A percentile compares a stretch with the other conserved stretches of the same genome.
These are phyloP conservation scores for Beauveria sp. DNA, from an alignment of 2,329 filamentous ascomycete species.

Conservation along the genomic window DNA sequence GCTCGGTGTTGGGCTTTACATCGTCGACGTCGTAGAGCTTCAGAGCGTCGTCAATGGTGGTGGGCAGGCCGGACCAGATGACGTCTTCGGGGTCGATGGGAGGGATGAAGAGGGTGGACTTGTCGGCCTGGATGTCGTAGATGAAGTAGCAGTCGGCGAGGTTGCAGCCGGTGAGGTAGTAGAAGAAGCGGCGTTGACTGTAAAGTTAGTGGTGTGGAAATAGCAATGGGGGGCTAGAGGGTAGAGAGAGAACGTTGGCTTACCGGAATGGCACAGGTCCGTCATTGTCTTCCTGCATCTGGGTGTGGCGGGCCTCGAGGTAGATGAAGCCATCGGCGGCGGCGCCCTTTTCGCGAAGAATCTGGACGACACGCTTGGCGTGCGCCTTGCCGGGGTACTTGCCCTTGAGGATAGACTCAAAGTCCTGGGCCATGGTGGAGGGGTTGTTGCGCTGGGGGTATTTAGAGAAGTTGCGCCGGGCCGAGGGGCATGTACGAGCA, in stretches of 20 bases:
- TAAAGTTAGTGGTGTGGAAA: background rate
- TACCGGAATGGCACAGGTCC: conserved; percentile 73
- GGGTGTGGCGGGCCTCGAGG: conserved; percentile 75
- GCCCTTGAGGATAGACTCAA: conserved; percentile 47
- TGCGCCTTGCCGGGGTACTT: conserved; percentile 83
- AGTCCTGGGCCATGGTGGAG: conserved; percentile 32
- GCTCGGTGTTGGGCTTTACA: conserved; percentile 62
- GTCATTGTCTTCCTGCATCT: conserved; percentile 84
- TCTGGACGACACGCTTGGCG: conserved; percentile 72
- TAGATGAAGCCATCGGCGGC: conserved; percentile 68
- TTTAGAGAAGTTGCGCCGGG: background rate
- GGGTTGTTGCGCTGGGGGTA: background rate
- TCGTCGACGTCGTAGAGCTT: conserved; percentile 74
- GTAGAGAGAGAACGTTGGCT: background rate
- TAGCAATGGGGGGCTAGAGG: background rate
- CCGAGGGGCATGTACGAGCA: background rate
- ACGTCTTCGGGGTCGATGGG: conserved; percentile 81
- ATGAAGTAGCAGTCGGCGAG: conserved; percentile 72
- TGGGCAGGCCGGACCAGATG: conserved; percentile 86
- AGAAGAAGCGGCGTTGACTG: conserved; percentile 87
- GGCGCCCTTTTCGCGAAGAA: conserved; percentile 61
- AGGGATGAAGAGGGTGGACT: conserved; percentile 83
- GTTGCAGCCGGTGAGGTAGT: conserved; percentile 81
- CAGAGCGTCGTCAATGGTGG: conserved; percentile 67
- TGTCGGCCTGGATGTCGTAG: conserved; percentile 68